phyloP scores from a whole-genome alignment of 2,329 filamentous ascomycete genomes.

The Ceratocystis cacaofunesta region DNA sequence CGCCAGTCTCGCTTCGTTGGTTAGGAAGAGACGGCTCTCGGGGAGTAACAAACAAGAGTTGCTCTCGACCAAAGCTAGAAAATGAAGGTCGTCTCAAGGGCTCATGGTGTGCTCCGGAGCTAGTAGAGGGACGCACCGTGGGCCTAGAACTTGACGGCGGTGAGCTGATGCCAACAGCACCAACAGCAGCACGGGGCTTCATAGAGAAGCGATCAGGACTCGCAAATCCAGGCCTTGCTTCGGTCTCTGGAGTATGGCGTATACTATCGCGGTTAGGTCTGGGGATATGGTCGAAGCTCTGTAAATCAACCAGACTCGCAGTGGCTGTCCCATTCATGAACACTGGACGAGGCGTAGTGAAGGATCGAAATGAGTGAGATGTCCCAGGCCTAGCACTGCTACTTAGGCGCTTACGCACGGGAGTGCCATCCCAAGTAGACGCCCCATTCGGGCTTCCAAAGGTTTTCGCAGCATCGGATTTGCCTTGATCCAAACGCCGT shows the following conservation, averaged over 20 bases:
- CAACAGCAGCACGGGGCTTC: slow-evolving; percentile 14
- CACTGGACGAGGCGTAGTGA: slow-evolving; percentile 14
- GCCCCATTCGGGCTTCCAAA: neutral
- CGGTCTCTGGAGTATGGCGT: slow-evolving; percentile 5
- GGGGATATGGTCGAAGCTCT: slow-evolving; percentile 12
- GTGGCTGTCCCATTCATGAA: slow-evolving; percentile 16
- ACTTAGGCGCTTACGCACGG: slow-evolving; percentile 4
- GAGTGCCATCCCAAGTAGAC: slow-evolving; percentile 9
- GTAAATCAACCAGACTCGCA: slow-evolving; percentile 12
- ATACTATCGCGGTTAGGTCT: slow-evolving; percentile 13
- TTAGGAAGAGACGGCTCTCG: neutral
- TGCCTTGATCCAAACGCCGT: neutral
- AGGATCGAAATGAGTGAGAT: slow-evolving; percentile 16
- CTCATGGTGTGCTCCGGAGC: neutral
- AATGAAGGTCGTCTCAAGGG: neutral
- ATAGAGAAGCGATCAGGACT: slow-evolving; percentile 13
- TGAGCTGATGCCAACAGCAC: neutral
- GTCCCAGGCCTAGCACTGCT: slow-evolving; percentile 17
- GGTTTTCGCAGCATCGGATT: neutral
- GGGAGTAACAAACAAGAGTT: neutral
- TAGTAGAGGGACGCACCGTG: neutral
- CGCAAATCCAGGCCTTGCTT: slow-evolving; percentile 2
- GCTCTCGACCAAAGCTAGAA: neutral
- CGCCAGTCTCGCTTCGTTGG: no score
- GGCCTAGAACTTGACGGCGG: slow-evolving; percentile 1